A percentile compares a stretch with the other conserved stretches of the same genome.
phyloP scores from a whole-genome alignment of 805 yeast genomes.

The Monosporozyma yasuniensis region DNA sequence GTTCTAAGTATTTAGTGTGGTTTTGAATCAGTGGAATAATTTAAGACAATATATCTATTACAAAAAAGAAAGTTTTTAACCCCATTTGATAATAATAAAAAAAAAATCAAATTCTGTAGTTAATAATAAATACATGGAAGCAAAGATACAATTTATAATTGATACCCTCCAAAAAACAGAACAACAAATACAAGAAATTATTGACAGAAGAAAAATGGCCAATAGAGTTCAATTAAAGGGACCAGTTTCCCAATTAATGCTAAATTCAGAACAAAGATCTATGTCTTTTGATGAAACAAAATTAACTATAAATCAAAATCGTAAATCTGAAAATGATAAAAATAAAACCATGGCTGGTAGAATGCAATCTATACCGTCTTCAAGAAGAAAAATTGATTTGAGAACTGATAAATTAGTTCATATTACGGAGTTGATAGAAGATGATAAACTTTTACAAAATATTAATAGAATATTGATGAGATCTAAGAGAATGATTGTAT shows the following conservation, averaged over 20 bases:
- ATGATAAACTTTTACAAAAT: slow-evolving; percentile 13
- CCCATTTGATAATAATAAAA: background rate
- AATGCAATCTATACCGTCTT: slow-evolving; percentile 1
- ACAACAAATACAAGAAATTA: background rate
- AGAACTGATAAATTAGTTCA: slow-evolving; percentile 14
- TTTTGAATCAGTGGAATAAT: background rate
- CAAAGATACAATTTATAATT: background rate
- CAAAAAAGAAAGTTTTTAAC: background rate
- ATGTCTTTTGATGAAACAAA: slow-evolving; percentile 10
- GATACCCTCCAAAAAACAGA: background rate
- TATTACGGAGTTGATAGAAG: slow-evolving; percentile 10
- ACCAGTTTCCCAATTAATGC: background rate
- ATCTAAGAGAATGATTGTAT: slow-evolving; percentile 45
- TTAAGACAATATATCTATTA: background rate
- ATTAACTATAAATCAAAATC: slow-evolving; percentile 5
- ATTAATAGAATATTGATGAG: slow-evolving; percentile 23
- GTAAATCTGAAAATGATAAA: slow-evolving; percentile 1
- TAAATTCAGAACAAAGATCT: slow-evolving; percentile 7
- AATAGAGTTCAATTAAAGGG: background rate
- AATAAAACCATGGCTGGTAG: background rate
- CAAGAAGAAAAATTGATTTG: slow-evolving; percentile 3
- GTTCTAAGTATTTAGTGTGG: background rate
- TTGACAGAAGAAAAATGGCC: background rate
- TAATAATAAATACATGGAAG: background rate
- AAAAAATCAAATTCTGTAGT: background rate